Conservation (phyloP, 78 protist genomes). For the Speleostelium caveatum region DNA sequence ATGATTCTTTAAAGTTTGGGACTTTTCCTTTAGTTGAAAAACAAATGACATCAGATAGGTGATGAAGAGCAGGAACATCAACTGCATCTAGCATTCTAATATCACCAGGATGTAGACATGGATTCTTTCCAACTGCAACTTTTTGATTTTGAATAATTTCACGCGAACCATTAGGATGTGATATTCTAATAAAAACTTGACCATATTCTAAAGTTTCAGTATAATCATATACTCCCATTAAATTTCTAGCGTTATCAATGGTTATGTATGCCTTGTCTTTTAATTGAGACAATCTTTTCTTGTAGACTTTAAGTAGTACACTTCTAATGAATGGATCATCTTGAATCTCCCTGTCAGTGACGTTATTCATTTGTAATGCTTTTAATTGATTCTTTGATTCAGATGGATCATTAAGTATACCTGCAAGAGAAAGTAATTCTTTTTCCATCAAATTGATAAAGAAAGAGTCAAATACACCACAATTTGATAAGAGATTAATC, state of each 20-base stretch:
- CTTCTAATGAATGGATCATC: slow-evolving; percentile 14
- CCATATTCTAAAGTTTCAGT: slow-evolving; percentile 8
- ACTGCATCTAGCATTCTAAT: slow-evolving; percentile 41
- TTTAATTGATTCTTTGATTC: no score
- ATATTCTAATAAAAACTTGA: slow-evolving; percentile 21
- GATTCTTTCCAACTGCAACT: slow-evolving; percentile 68
- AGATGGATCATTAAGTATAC: slow-evolving; percentile 22
- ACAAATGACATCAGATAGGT: slow-evolving; percentile 35
- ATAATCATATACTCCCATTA: slow-evolving; percentile 69
- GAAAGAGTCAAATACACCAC: slow-evolving; percentile 24
- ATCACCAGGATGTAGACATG: slow-evolving; percentile 87
- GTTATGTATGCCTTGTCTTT: not conserved
- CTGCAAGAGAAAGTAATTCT: not conserved
- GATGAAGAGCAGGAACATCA: not conserved
- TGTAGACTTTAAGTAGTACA: not conserved
- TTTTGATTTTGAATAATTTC: not conserved
- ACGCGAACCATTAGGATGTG: not conserved
- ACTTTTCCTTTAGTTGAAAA: slow-evolving; percentile 55
- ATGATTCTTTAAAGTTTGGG: slow-evolving; percentile 56
- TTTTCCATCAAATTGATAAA: slow-evolving; percentile 16
- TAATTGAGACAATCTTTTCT: not conserved
- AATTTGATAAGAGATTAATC: slow-evolving; percentile 36
- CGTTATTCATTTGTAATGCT: not conserved
- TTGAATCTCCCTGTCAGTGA: not conserved
- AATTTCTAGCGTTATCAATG: not conserved